phyloP scores from a whole-genome alignment of 1,284 basidiomycete genomes.

The Leccinum holopus region DNA sequence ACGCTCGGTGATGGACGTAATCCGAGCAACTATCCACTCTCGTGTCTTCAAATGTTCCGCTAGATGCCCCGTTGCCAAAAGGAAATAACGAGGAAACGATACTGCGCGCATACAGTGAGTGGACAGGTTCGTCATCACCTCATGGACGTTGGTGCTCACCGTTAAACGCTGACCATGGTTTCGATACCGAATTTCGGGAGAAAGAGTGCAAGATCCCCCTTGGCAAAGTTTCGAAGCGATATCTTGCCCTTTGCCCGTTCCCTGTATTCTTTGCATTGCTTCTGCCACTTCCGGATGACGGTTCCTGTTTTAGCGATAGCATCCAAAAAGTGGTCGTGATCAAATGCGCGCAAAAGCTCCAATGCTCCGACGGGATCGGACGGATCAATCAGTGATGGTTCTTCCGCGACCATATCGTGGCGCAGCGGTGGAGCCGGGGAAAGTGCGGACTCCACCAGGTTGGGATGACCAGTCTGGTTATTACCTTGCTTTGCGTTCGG shows the following conservation, averaged over 20 bases:
- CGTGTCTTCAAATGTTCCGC: constrained; percentile 82
- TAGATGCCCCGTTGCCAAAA: constrained; percentile 81
- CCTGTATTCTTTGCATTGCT: constrained; percentile 91
- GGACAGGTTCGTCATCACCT: background rate
- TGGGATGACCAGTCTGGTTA: constrained; percentile 26
- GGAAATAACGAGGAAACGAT: constrained; percentile 96
- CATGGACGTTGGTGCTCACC: constrained; percentile 44
- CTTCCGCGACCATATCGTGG: constrained; percentile 56
- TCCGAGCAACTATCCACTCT: constrained; percentile 94
- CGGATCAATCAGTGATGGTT: constrained; percentile 70
- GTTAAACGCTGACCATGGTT: constrained; percentile 98
- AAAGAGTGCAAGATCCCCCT: constrained; percentile 93
- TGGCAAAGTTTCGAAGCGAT: constrained; percentile 88
- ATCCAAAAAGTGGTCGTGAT: constrained; percentile 83
- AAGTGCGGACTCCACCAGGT: constrained; percentile 47
- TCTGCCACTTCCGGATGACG: constrained; percentile 94
- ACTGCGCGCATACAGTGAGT: constrained; percentile 47
- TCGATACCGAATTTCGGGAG: constrained; percentile 85
- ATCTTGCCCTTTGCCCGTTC: constrained; percentile 93
- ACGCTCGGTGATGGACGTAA: constrained; percentile 83
- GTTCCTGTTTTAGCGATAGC: constrained; percentile 77
- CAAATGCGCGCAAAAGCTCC: constrained; percentile 68
- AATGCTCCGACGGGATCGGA: constrained; percentile 68
- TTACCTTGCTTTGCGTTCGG: constrained; percentile 45
- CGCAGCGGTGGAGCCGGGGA: constrained; percentile 46